Conservation (phyloP, 2,329 filamentous ascomycete species). For the Penicillium sp. region DNA sequence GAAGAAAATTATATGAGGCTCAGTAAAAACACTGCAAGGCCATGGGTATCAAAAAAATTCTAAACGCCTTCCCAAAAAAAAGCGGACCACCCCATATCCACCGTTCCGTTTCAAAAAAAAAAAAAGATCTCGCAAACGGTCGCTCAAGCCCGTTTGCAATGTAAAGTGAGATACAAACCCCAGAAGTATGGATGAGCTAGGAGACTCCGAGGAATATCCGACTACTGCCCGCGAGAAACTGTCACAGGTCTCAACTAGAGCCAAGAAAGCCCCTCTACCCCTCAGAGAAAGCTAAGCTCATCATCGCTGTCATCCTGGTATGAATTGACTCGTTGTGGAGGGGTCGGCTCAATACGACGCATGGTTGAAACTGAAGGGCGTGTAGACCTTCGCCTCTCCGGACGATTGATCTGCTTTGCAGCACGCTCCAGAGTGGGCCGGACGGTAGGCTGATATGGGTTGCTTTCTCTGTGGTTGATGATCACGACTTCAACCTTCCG, state of each 20-base stretch:
- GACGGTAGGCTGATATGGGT: neutral
- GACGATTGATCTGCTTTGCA: constrained; percentile 16
- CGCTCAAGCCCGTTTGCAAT: constrained; percentile 1
- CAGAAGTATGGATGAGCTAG: neutral
- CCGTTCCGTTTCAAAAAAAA: constrained; percentile 3
- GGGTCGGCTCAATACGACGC: neutral
- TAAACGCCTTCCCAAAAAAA: constrained; percentile 4
- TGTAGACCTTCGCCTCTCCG: constrained; percentile 16
- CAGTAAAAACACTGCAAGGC: constrained; percentile 4
- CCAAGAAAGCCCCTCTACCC: neutral
- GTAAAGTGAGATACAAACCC: neutral
- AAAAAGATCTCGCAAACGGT: neutral
- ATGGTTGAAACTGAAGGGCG: constrained; percentile 9
- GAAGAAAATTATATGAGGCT: neutral
- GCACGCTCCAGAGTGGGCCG: constrained; percentile 9
- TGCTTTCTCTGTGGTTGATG: constrained; percentile 22
- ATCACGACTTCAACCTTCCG: constrained; percentile 33
- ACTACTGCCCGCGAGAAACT: neutral
- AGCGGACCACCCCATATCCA: constrained; percentile 2
- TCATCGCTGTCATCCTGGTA: constrained; percentile 38
- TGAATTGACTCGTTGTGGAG: constrained; percentile 23
- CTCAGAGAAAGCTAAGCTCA: constrained; percentile 38
- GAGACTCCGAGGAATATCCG: neutral
- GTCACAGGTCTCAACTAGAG: neutral
- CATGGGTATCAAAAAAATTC: constrained; percentile 18